Conservation (phyloP, 2,329 filamentous ascomycete genomes). For the Penicillium palitans region DNA sequence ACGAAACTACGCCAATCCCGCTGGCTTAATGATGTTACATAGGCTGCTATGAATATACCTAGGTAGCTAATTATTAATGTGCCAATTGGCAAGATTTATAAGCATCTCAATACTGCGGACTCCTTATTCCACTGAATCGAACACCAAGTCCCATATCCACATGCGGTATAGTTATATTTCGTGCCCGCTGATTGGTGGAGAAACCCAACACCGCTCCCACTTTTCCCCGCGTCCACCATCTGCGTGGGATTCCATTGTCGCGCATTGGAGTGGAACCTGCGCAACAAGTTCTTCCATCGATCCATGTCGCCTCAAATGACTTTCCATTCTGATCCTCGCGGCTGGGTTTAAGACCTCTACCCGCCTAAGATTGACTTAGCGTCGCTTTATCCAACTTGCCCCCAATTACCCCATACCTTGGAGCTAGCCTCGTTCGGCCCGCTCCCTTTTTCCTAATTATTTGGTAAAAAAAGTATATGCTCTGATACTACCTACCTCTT, state of each 20-base stretch:
- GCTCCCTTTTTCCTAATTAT: conserved; percentile 2
- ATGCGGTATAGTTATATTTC: not conserved
- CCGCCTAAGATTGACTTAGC: not conserved
- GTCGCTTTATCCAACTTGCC: not conserved
- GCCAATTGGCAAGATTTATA: not conserved
- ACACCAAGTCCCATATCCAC: not conserved
- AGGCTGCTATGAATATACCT: not conserved
- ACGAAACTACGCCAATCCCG: not conserved
- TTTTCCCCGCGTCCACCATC: conserved; percentile 25
- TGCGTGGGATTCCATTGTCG: conserved; percentile 8
- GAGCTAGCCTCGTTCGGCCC: conserved; percentile 4
- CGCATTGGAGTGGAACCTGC: conserved; percentile 11
- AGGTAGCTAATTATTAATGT: no score
- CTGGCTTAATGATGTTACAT: not conserved
- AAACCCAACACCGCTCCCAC: conserved; percentile 26
- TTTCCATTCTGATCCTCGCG: not conserved
- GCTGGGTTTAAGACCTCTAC: not conserved
- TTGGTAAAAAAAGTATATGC: not conserved
- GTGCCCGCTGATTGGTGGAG: conserved; percentile 36
- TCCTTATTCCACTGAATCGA: not conserved
- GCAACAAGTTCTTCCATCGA: conserved; percentile 16
- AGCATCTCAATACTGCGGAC: not conserved
- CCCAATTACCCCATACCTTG: conserved; percentile 5
- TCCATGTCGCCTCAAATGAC: conserved; percentile 12
- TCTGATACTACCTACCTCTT: not conserved